Base-by-base conservation (phyloP, 129 eudicot species). In the Centaurea solstitialis region DNA sequence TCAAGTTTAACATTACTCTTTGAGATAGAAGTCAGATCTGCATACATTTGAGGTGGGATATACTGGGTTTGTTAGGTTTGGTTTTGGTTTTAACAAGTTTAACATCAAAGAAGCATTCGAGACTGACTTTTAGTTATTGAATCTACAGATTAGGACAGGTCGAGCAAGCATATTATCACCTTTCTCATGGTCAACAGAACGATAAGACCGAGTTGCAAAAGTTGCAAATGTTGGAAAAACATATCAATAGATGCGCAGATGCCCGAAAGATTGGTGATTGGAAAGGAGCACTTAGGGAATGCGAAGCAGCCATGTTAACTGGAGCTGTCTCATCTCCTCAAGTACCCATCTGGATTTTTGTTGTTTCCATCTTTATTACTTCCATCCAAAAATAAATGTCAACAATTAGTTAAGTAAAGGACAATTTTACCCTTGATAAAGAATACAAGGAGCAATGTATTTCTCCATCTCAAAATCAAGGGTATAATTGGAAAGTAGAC, bases 311-410 rank as follows among this genome's bases (percentile, higher is more conserved):
- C 71, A 70, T 85, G 79, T 82, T 88, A 86, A 73, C 86, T 28
- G 92, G 89, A 76, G 89, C 92, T 0, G 78, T 73, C 22, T 85
- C 92, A 5, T 85, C 89, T 81, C 92, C 92, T 12, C 92, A 88
- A 76, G 92, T 86, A 77, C 35, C 47, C 72, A 35, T 69, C 45
- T 26, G 11, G 23, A 24, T 30, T 53, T 72, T 24, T 38, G 15
- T 67, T 82, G 9, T 70, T 20, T 9, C 20, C 66, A 0, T 67
- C 8, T n/a, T n/a, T n/a, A n/a, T n/a, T n/a, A n/a, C n/a, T n/a
- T n/a, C n/a, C n/a, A n/a, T n/a, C n/a, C n/a, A n/a, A 50, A 53
- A 53, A 53, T 53, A 53, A 53, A 53, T 53, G 1, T n/a, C 64
- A 21, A 53, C 13, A 2, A 4, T 50, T 50, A 13, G 62, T 50